Conservation (phyloP, 225 moss, liverwort and hornwort species). For the Marchantia paleacea region DNA sequence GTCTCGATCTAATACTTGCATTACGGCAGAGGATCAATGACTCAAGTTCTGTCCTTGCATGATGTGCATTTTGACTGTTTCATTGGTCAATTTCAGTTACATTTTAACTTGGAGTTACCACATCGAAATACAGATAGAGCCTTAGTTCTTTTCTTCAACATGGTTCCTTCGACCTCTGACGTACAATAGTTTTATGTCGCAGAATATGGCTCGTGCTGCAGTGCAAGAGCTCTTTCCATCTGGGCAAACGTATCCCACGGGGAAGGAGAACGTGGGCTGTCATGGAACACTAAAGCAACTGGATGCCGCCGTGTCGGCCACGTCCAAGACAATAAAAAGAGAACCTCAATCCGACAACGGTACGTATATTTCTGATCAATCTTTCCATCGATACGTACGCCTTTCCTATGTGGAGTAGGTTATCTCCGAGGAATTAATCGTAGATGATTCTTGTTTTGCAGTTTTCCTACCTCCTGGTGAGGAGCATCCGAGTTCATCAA, state of each 20-base stretch:
- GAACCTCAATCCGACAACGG: background rate
- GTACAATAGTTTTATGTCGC: background rate
- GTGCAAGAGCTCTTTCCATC: background rate
- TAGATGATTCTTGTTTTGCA: background rate
- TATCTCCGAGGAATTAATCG: background rate
- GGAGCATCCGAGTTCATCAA: background rate
- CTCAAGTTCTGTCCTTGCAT: background rate
- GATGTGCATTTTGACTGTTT: background rate
- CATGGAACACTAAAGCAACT: background rate
- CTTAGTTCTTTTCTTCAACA: too few species aligned
- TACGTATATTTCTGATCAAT: background rate
- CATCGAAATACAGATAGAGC: background rate
- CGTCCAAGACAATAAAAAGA: background rate
- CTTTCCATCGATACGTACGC: background rate
- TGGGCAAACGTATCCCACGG: background rate
- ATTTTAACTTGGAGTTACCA: background rate
- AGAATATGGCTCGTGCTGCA: background rate
- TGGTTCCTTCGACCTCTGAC: background rate
- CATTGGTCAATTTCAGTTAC: background rate
- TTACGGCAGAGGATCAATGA: background rate
- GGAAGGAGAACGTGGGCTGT: background rate
- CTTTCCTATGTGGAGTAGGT: background rate
- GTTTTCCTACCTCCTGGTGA: background rate
- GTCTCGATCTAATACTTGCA: background rate
- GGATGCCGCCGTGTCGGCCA: background rate